Evolutionary conservation across 2,329 filamentous ascomycete species (phyloP), one percentile per base, ranked within the genome.

Genomic region (Aspergillus fumigatus): DNA sequence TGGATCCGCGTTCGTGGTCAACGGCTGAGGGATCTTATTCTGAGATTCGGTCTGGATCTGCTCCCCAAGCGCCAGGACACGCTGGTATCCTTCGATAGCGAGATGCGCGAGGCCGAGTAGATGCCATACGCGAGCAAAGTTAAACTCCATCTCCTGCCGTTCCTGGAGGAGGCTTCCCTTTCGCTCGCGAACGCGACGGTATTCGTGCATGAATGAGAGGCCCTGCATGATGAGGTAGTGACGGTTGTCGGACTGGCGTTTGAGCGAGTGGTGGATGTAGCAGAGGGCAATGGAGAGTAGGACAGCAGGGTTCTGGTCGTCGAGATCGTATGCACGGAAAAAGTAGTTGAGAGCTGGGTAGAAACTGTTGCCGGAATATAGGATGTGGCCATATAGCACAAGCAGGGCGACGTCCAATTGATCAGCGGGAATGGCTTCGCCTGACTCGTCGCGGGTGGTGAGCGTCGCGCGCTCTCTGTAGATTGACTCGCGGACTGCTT

Each of bases 201-300:
- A 96, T 38, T 84, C 79, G 56, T 87, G 84, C 56, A 97, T 75
- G 66, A 96, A 97, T 0, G 87, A 80, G 51, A 97, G 82, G 0
- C 92, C 94, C 71, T 97, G 92, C 61, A 90, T 81, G 45, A 97
- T 85, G 43, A 92, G 84, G 68, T 90, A 93, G 69, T 97, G 93
- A 1, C 94, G 81, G 70, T 97, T 97, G 50, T 93, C 90, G 0
- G 88, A 87, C 72, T 96, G 90, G 2, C 93, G 84, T 72, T 97
- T 97, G 67, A 97, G 82, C 0, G 89, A 88, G 70, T 94, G 89
- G 71, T 97, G 90, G 41, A 97, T 84, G 71, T 96, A 97, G 29
- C 88, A 87, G 11, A 94, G 82, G 0, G 88, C 92, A 25, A 97
- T 87, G 64, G 85, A 89, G 10, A 99, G 82, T 60, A 91, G 88